These are phyloP conservation scores for Penicillium crystallinum DNA, from an alignment of 495 filamentous ascomycete species.

Conservation along the genomic window DNA sequence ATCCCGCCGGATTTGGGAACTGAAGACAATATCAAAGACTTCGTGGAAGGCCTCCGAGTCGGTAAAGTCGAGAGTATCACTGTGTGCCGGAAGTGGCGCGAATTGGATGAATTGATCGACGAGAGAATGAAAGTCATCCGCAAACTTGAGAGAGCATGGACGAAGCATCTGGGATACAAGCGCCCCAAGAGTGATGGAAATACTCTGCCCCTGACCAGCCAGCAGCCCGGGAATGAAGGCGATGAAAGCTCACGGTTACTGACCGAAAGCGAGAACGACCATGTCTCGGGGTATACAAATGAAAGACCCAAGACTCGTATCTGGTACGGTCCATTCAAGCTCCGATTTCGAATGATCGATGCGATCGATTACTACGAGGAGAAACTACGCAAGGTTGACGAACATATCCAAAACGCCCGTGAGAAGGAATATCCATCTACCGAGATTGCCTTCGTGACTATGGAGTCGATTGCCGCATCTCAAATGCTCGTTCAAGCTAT, in stretches of 20 bases:
- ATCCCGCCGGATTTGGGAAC: constrained; percentile 76
- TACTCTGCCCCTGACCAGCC: constrained; percentile 46
- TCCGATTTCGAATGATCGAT: constrained; percentile 71
- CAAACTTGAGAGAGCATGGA: constrained; percentile 82
- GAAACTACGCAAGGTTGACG: constrained; percentile 74
- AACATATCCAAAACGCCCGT: constrained; percentile 63
- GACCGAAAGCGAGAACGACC: constrained; percentile 29
- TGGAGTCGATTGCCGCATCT: constrained; percentile 87
- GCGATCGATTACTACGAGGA: constrained; percentile 93
- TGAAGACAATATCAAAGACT: constrained; percentile 77
- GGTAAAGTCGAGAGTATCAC: constrained; percentile 91
- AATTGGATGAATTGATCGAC: constrained; percentile 70
- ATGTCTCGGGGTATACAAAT: constrained; percentile 35
- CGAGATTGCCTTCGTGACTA: constrained; percentile 88
- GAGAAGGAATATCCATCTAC: constrained; percentile 73
- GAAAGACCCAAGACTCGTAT: constrained; percentile 65
- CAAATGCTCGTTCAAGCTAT: constrained; percentile 95
- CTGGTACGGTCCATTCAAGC: constrained; percentile 72
- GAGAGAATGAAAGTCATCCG: constrained; percentile 59
- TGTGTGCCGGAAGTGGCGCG: constrained; percentile 81
- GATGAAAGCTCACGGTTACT: constrained; percentile 52
- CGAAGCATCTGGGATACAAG: constrained; percentile 56
- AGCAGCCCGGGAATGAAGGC: constrained; percentile 40
- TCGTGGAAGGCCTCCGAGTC: constrained; percentile 81
- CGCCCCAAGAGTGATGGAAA: constrained; percentile 44